Conservation (phyloP, 257 asterid genomes). For the Nicotiana attenuata region DNA sequence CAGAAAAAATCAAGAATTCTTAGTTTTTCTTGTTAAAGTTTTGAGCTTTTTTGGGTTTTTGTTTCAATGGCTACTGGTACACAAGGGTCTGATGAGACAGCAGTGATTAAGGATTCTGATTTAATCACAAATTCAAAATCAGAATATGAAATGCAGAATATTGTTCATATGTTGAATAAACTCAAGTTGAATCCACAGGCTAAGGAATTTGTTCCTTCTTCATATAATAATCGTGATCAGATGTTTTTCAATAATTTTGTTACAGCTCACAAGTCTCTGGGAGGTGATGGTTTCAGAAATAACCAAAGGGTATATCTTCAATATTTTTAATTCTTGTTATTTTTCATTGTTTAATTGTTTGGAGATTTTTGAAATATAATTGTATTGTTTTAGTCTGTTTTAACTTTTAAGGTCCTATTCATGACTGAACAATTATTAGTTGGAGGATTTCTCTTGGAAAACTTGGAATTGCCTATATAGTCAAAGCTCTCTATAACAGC, state of each 20-base stretch:
- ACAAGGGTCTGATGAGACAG: slow-evolving; percentile 62
- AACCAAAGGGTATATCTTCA: slow-evolving; percentile 61
- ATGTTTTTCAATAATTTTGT: slow-evolving; percentile 40
- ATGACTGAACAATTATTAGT: background rate
- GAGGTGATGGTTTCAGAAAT: slow-evolving; percentile 51
- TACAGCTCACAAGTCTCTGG: slow-evolving; percentile 41
- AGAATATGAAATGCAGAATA: slow-evolving; percentile 52
- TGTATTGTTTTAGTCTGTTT: slow-evolving; percentile 6
- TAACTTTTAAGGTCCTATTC: background rate
- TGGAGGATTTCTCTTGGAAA: background rate
- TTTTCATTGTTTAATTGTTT: background rate
- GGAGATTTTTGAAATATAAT: background rate
- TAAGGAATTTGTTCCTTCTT: slow-evolving; percentile 83
- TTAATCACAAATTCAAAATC: slow-evolving; percentile 49
- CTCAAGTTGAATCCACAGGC: slow-evolving; percentile 87
- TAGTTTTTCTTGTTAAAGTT: background rate
- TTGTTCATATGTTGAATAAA: slow-evolving; percentile 56
- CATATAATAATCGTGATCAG: slow-evolving; percentile 54
- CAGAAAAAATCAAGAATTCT: background rate
- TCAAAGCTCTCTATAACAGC: too few species aligned
- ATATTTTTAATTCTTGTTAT: slow-evolving; percentile 2
- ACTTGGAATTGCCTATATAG: background rate
- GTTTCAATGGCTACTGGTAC: slow-evolving; percentile 86
- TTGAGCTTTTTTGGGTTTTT: slow-evolving; percentile 23
- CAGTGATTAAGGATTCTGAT: slow-evolving; percentile 50